Conservation (phyloP, 805 yeast genomes). For the Candida tibetensis region DNA sequence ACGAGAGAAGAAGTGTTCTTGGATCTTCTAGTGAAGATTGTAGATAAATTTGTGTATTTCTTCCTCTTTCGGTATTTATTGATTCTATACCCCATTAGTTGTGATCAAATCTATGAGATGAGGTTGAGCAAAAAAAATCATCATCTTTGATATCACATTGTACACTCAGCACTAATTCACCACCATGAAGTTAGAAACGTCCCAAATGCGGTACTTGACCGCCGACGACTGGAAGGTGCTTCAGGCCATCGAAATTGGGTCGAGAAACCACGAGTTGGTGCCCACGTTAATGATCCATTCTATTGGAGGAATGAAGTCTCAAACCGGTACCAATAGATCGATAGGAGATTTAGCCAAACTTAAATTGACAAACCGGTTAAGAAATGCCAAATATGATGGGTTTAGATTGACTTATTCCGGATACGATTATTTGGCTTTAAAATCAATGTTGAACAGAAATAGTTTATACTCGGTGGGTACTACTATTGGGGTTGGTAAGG, state of each 20-base stretch:
- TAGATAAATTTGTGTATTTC: background rate
- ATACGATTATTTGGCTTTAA: conserved; percentile 87
- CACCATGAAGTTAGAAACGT: conserved; percentile 84
- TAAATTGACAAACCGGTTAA: conserved; percentile 67
- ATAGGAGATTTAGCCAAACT: conserved; percentile 86
- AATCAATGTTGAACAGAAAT: conserved; percentile 72
- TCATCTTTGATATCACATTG: no score
- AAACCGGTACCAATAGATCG: conserved; percentile 72
- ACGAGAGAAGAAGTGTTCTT: no score
- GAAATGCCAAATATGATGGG: conserved; percentile 96
- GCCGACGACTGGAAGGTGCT: conserved; percentile 88
- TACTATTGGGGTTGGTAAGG: conserved; percentile 95
- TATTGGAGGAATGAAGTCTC: conserved; percentile 71
- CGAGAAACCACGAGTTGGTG: conserved; percentile 90
- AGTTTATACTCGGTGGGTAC: conserved; percentile 76
- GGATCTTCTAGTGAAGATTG: no score
- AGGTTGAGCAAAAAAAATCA: background rate
- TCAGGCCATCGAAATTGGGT: conserved; percentile 86
- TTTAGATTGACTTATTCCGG: conserved; percentile 86
- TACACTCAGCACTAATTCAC: no score
- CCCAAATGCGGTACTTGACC: conserved; percentile 91
- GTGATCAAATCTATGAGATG: background rate
- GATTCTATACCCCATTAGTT: background rate
- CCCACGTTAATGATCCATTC: conserved; percentile 84
- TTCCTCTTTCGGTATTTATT: background rate